Evolutionary conservation across 2,329 filamentous ascomycete species (phyloP), one percentile per base, ranked within the genome.

Genomic region (Mariannaea sp.): DNA sequence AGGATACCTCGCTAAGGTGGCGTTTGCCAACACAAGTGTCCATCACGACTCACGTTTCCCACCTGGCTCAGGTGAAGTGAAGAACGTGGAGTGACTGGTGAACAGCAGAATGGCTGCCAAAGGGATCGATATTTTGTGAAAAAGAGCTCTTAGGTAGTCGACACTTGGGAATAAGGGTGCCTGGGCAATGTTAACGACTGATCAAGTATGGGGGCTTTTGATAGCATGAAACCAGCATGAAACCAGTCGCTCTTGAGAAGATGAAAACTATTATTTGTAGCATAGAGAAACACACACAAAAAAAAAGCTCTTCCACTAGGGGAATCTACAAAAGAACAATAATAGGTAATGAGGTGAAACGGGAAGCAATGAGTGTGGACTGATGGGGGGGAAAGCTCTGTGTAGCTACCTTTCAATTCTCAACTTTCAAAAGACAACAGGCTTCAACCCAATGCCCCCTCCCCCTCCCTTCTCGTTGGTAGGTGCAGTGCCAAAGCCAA

Each of bases 21-120:
- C 64, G 64, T 39, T 66, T 66, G 8, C 57, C 60, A n/a, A 46
- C 51, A n/a, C 55, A 58, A 17, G 56, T 44, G 29, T 53, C 40
- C 64, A 66, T 66, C 22, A 36, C 30, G 20, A 19, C 20, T 39
- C 20, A 17, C n/a, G 17, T 9, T 24, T 19, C 17, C 20, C 19
- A n/a, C 13, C 20, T 19, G 9, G 16, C 5, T 12, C 14, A 35
- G n/a, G 22, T 20, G 19, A 26, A 41, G n/a, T 5, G 22, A 8
- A 24, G 8, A 5, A 24, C 5, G 5, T 24, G 8, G 22, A 24
- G 22, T 5, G 22, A 24, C 8, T 24, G 22, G 22, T 5, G 22
- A 24, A 24, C 22, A 5, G 22, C 22, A 24, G 22, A 24, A 24
- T 24, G 8, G 22, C 22, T 24, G 22, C 22, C 22, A 24, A 24